Base-by-base conservation (phyloP, 2,329 filamentous ascomycete genomes). In the Fusarium liriodendri region DNA sequence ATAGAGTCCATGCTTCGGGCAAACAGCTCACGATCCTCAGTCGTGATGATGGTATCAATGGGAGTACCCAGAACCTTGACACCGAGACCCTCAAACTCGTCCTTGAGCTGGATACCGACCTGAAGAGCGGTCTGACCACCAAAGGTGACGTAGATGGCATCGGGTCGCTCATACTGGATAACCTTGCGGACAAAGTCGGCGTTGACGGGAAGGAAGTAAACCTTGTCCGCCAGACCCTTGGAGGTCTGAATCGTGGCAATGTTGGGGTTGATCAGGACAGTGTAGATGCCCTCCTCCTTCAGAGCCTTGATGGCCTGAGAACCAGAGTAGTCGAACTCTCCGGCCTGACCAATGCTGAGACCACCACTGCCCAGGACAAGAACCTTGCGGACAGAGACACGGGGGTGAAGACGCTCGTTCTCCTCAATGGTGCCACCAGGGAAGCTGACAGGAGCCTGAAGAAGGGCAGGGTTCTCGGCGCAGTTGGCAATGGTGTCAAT, bases 221-320 rank as follows among this genome's bases (percentile, higher is more conserved):
- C 97, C 87, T 98, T 98, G 84, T 99, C 97, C 16, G 97, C 97
- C 62, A 99, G 87, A 74, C 97, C 97, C 86, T 98, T 98, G 62
- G 97, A 98, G 6, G 97, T 99, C 83, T 99, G 97, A 72, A 98
- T 98, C 1, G 97, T 99, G 76, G 97, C 97, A 82, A 99, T 98
- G 82, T 99, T 99, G 67, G 97, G 97, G 86, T 99, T 99, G 89
- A 99, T 98, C 73, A 99, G 88, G 73, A 99, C 93, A 4, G 97
- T 98, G 87, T 98, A 98, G 79, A 98, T 98, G 70, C 95, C 96
- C 85, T 98, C 97, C 83, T 98, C 94, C 85, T 98, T 98, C 78
- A 99, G 82, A 40, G 97, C 97, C 87, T 99, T 99, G 88, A 99
- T 98, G 54, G 96, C 97, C 84, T 99, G 97, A 83, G 94, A 97